A percentile compares a stretch with the other conserved stretches of the same genome.
Conservation (phyloP, 768 basidiomycete genomes). For the Pulveroboletus frians region DNA sequence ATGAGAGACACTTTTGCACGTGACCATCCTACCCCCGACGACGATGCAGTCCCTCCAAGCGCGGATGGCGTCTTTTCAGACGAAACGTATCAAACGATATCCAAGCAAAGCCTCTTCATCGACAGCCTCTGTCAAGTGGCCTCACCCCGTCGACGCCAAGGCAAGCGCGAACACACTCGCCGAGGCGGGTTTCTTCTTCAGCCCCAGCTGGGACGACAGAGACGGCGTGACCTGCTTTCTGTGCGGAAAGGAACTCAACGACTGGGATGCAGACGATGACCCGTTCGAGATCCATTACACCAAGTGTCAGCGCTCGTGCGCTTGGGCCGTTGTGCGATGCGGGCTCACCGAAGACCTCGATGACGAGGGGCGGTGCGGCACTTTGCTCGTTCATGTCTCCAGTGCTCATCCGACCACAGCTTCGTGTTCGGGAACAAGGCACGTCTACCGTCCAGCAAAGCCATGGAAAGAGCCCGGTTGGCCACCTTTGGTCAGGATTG, state of each 20-base stretch:
- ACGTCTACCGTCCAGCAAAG: conserved; percentile 60
- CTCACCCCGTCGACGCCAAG: conserved; percentile 57
- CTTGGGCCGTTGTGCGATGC: conserved; percentile 82
- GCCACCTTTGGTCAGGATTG: conserved; percentile 64
- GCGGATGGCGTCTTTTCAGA: conserved; percentile 63
- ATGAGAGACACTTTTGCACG: too few species aligned
- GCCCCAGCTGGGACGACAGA: conserved; percentile 57
- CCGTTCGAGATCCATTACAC: conserved; percentile 78
- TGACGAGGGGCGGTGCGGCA: conserved; percentile 48
- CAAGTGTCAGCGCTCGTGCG: conserved; percentile 62
- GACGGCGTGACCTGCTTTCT: conserved; percentile 82
- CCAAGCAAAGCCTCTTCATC: conserved; percentile 44
- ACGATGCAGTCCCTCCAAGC: conserved; percentile 47
- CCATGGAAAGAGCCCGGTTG: conserved; percentile 68
- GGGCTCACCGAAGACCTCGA: conserved; percentile 56
- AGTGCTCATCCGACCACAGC: conserved; percentile 32
- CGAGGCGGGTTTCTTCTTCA: conserved; percentile 86
- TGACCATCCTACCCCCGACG: neutral
- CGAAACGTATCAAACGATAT: conserved; percentile 53
- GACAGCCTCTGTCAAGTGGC: conserved; percentile 61
- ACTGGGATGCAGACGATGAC: conserved; percentile 83
- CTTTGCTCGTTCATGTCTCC: neutral
- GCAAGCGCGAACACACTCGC: conserved; percentile 76
- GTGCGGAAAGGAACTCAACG: conserved; percentile 76
- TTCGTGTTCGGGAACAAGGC: conserved; percentile 53